Conservation (phyloP, 2,329 filamentous ascomycete species). For the Cyclaneusma minus region DNA sequence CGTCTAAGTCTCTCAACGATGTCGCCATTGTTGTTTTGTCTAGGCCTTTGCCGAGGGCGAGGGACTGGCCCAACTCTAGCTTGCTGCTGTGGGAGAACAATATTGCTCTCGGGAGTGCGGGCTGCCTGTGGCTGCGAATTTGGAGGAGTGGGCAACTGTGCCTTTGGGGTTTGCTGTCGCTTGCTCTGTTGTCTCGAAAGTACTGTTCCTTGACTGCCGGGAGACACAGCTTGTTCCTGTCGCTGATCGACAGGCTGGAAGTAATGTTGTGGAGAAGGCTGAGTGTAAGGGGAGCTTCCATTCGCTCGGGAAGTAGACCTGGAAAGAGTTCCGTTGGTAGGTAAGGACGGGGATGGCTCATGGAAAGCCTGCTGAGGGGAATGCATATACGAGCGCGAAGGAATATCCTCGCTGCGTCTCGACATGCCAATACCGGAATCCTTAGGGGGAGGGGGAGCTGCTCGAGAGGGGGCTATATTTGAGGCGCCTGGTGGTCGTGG, state of each 20-base stretch:
- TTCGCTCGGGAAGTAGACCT: constrained; percentile 52
- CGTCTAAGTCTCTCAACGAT: constrained; percentile 70
- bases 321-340: constrained; percentile 50
- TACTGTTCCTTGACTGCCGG: constrained; percentile 63
- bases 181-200: constrained; percentile 63
- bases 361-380: constrained; percentile 7
- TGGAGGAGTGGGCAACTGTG: constrained; percentile 32
- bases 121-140: constrained; percentile 34
- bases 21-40: constrained; percentile 69
- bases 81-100: constrained; percentile 19
- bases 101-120: constrained; percentile 20
- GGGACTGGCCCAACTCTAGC: constrained; percentile 35
- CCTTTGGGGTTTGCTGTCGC: constrained; percentile 41
- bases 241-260: constrained; percentile 57
- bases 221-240: constrained; percentile 70
- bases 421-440: constrained; percentile 49
- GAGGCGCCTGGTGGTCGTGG: constrained; percentile 73
- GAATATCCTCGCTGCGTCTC: constrained; percentile 38
- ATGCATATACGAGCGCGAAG: constrained; percentile 18
- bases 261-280: constrained; percentile 31
- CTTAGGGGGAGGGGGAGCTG: constrained; percentile 41
- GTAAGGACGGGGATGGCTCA: constrained; percentile 28
- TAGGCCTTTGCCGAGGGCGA: constrained; percentile 59
- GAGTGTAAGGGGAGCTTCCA: constrained; percentile 32
- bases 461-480: constrained; percentile 38